Base-by-base conservation (phyloP, 495 filamentous ascomycete genomes). In the Xylaria bambusicola region DNA sequence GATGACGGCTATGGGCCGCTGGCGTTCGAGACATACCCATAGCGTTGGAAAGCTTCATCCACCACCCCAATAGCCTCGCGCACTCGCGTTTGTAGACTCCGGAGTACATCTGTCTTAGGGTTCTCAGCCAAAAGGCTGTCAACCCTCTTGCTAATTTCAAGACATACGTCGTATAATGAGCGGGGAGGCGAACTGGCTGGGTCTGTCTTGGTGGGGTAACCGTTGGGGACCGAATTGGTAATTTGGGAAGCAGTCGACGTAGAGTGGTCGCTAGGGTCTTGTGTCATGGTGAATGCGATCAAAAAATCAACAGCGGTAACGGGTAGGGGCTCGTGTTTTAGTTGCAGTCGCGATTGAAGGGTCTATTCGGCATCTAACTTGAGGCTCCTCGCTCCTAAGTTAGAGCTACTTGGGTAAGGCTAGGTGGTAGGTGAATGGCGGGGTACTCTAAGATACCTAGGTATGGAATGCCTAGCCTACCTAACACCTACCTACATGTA, bases 51-150 rank as follows among this genome's bases (percentile, higher is more conserved):
- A 2, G 92, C 90, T 57, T 88, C 80, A 47, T 82, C 76, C 26
- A 96, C 83, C 13, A 97, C 88, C 17, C 74, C 79, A 61, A 96
- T 77, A 1, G 91, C 84, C 15, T 81, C 77, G 45, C 84, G 78
- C 44, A 87, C 88, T 77, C 93, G 92, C 44, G 72, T 73, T 71
- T 97, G 92, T 20, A 89, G 86, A 85, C 76, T 60, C 83, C 72
- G 26, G 77, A 80, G 15, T 80, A 75, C 47, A 83, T 74, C 57
- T 84, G 70, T 66, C 83, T 78, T 48, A 26, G 50, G 41, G 2
- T 52, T 46, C 41, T 60, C 49, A 23, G 76, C 73, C 49, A 98
- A 78, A 69, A 98, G 96, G 29, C 75, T 75, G 24, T 82, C 76
- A 50, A 97, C 80, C 62, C 85, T 84, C 21, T 69, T 69, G 61